These are phyloP conservation scores for Gonium pectorale DNA, from an alignment of 139 green algal genomes.

Conservation along the genomic window DNA sequence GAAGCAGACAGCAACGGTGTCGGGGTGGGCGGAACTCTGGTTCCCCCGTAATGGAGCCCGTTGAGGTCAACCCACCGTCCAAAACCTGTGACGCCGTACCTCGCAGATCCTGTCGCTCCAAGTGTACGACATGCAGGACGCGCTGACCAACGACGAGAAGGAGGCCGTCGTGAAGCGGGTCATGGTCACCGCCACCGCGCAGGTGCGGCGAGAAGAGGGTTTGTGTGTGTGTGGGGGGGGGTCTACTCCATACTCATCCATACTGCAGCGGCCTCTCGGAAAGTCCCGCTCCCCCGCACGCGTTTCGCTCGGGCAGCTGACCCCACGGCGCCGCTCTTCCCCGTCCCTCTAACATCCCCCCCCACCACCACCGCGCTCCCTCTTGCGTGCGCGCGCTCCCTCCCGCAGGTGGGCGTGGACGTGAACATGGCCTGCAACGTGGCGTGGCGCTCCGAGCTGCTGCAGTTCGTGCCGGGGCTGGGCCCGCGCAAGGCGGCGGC, in stretches of 20 bases:
- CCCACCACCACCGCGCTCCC: neutral
- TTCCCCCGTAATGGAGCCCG: too few relatives aligned
- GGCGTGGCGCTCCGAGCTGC: slow-evolving; percentile 75
- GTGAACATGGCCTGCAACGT: slow-evolving; percentile 83
- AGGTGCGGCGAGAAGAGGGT: slow-evolving; percentile 38
- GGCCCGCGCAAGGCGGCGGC: slow-evolving; percentile 88
- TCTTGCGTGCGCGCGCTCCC: neutral
- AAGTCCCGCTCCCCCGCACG: too few relatives aligned
- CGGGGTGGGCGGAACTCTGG: too few relatives aligned
- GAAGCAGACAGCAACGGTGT: too few relatives aligned
- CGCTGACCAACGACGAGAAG: slow-evolving; percentile 31
- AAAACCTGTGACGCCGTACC: too few relatives aligned
- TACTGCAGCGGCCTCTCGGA: too few relatives aligned
- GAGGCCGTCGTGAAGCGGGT: slow-evolving; percentile 41
- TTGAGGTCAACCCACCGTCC: too few relatives aligned
- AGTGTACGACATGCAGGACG: slow-evolving; percentile 46
- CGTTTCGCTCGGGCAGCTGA: too few relatives aligned
- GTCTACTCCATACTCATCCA: neutral
- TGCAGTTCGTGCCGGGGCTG: slow-evolving; percentile 90
- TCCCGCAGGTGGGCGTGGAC: slow-evolving; percentile 80
- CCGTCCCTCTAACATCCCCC: too few relatives aligned
- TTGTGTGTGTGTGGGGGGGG: too few relatives aligned
- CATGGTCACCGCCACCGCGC: slow-evolving; percentile 67
- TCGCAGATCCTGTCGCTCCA: slow-evolving; percentile 60
- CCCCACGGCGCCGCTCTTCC: too few relatives aligned